These are phyloP conservation scores for Fomitopsis pinicola DNA, from an alignment of 1,284 basidiomycete species.

Conservation along the genomic window DNA sequence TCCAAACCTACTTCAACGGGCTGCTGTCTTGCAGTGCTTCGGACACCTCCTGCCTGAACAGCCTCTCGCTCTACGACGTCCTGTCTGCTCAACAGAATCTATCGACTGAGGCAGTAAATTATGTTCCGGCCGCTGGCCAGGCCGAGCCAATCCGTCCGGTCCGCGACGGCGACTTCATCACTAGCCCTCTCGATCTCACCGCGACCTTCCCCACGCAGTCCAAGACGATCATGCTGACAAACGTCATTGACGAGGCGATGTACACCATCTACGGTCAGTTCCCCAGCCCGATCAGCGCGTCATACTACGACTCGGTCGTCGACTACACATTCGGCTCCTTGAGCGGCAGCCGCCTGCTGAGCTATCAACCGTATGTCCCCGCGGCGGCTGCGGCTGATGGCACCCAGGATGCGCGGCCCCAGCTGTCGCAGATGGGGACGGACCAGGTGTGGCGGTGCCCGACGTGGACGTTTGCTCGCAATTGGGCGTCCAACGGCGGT, in stretches of 20 bases:
- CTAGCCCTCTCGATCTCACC: constrained; percentile 53
- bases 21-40: constrained; percentile 43
- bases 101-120: constrained; percentile 30
- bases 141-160: constrained; percentile 61
- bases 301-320: constrained; percentile 38
- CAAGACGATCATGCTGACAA: constrained; percentile 69
- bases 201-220: constrained; percentile 47
- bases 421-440: constrained; percentile 59
- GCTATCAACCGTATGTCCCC: constrained; percentile 48
- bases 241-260: constrained; percentile 67
- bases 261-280: constrained; percentile 48
- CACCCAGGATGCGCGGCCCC: constrained; percentile 44
- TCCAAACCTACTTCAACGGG: constrained; percentile 53
- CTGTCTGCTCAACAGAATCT: constrained; percentile 46
- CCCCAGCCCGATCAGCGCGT: constrained; percentile 34
- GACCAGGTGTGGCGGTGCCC: constrained; percentile 72
- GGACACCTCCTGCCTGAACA: constrained; percentile 47
- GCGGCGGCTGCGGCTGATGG: constrained; percentile 25
- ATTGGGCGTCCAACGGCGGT: constrained; percentile 62
- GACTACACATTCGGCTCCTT: constrained; percentile 40
- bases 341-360: constrained; percentile 35
- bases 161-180: constrained; percentile 55
- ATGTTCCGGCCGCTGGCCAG: constrained; percentile 50
- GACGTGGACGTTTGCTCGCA: constrained; percentile 62
- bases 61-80: constrained; percentile 47